phyloP scores from a whole-genome alignment of 768 basidiomycete species.

The Mycena sanguinolenta region DNA sequence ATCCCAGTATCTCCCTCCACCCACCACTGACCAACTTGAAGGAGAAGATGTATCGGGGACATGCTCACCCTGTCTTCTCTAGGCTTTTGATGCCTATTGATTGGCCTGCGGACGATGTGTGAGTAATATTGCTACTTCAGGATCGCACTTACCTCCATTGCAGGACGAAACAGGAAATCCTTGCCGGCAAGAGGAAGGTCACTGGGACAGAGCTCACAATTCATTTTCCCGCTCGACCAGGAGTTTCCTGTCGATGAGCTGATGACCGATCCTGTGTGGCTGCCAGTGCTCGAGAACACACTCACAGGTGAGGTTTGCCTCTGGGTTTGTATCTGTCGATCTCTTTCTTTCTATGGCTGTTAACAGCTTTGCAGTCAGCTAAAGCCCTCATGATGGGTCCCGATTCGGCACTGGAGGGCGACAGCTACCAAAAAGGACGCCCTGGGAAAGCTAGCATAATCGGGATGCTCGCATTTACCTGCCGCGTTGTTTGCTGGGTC shows the following conservation, averaged over 20 bases:
- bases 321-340: no score
- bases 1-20: not conserved
- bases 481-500: not conserved
- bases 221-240: slow-evolving; percentile 13
- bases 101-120: not conserved
- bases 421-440: slow-evolving; percentile 22
- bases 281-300: no score
- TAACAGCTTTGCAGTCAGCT: no score
- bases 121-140: not conserved
- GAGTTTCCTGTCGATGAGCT: not conserved
- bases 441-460: not conserved
- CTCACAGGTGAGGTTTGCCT: no score
- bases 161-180: not conserved
- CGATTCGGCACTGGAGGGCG: not conserved
- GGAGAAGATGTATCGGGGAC: not conserved
- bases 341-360: no score
- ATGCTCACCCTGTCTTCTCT: not conserved
- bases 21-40: not conserved
- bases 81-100: not conserved
- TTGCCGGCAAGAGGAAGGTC: not conserved
- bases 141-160: not conserved
- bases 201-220: not conserved
- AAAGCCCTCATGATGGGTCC: slow-evolving; percentile 12
- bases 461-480: not conserved
- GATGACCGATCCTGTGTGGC: not conserved